Evolutionary conservation across 345 rosid genomes (phyloP).

Genomic region (Garcia nutans): DNA sequence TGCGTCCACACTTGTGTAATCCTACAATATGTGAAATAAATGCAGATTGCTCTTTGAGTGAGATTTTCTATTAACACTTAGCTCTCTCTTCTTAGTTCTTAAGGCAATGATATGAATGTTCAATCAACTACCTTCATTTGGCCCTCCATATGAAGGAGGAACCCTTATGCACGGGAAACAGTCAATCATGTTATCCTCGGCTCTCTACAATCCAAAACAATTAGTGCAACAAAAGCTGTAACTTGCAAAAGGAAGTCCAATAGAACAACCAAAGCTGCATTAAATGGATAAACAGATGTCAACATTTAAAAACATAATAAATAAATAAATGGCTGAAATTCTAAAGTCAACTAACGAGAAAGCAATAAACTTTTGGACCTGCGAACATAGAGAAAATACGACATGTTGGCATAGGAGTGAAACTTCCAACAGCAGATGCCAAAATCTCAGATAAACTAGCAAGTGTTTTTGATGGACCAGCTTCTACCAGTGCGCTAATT

Average conservation of each 20-base stretch:
- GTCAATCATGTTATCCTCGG: constrained; percentile 74
- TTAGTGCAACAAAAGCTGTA: constrained; percentile 93
- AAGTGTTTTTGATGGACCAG: constrained; percentile 98
- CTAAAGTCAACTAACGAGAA: background rate
- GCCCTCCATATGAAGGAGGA: constrained; percentile 44
- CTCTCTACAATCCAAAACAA: constrained; percentile 75
- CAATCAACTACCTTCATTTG: constrained; percentile 56
- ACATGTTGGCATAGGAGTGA: constrained; percentile 96
- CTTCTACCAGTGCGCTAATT: constrained; percentile 90
- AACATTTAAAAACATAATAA: background rate
- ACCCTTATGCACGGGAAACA: constrained; percentile 85
- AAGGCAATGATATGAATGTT: background rate
- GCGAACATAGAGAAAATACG: constrained; percentile 98
- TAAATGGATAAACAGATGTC: constrained; percentile 16
- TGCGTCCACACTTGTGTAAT: too few relatives aligned
- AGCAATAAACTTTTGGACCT: constrained; percentile 38
- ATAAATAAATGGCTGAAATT: background rate
- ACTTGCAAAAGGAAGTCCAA: constrained; percentile 94
- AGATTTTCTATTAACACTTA: too few relatives aligned
- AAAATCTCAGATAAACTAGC: constrained; percentile 89
- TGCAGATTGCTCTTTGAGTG: too few relatives aligned
- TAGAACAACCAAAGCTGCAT: constrained; percentile 88
- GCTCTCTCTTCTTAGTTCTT: too few relatives aligned
- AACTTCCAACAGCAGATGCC: constrained; percentile 96
- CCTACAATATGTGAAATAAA: too few relatives aligned